Conservation (phyloP, 805 yeast genomes). For the Candida loeiensis region DNA sequence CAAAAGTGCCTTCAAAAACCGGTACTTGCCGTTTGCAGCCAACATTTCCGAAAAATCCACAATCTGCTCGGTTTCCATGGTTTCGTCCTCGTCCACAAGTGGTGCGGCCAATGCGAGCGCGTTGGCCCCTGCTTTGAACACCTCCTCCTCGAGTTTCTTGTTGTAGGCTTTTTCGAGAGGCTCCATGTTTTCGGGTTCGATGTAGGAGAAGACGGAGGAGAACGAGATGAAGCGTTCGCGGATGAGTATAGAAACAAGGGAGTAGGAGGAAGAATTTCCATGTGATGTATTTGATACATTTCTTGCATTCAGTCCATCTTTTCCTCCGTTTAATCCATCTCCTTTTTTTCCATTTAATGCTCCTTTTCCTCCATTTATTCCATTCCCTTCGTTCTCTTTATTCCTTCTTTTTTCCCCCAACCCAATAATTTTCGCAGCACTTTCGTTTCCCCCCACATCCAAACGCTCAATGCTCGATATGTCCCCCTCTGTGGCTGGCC, state of each 20-base stretch:
- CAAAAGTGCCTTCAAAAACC: slow-evolving; percentile 51
- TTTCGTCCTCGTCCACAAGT: slow-evolving; percentile 53
- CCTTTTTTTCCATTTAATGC: background rate
- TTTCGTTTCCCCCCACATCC: slow-evolving; percentile 50
- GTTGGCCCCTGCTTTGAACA: slow-evolving; percentile 61
- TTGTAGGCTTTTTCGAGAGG: slow-evolving; percentile 44
- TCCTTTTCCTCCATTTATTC: background rate
- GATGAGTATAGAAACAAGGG: slow-evolving; percentile 52
- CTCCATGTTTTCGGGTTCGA: slow-evolving; percentile 52
- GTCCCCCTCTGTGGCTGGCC: slow-evolving; percentile 50
- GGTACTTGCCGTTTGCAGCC: slow-evolving; percentile 22
- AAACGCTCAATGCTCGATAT: slow-evolving; percentile 29
- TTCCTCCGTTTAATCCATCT: background rate
- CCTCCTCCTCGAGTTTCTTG: slow-evolving; percentile 48
- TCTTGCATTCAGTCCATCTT: background rate
- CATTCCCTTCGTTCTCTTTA: background rate
- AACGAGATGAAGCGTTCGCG: slow-evolving; percentile 66
- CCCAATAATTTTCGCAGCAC: slow-evolving; percentile 55
- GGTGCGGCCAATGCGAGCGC: slow-evolving; percentile 91
- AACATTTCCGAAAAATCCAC: slow-evolving; percentile 7
- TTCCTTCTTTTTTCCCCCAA: slow-evolving; percentile 26
- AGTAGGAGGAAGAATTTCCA: background rate
- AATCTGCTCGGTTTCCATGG: slow-evolving; percentile 3
- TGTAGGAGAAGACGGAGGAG: slow-evolving; percentile 53
- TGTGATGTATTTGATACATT: background rate